phyloP scores from a whole-genome alignment of 306 rosid genomes.

The Cucurbita maxima region DNA sequence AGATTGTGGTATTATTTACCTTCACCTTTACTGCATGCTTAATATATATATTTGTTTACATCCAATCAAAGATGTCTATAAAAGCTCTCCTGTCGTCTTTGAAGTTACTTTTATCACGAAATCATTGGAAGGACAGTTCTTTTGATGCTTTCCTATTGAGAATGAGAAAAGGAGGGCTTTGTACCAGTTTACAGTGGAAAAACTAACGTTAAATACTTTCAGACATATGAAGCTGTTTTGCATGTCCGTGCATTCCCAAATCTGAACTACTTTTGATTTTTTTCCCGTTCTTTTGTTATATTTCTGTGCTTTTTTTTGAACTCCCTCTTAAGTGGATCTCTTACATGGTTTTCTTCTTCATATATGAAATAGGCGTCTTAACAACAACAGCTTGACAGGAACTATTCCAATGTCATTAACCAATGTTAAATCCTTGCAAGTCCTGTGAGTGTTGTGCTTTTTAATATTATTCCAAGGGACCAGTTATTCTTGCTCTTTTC shows the following conservation, averaged over 20 bases:
- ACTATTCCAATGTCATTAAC: conserved; percentile 51
- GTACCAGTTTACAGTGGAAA: not conserved
- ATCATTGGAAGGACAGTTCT: not conserved
- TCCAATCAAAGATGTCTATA: not conserved
- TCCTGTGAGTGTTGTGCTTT: conserved; percentile 61
- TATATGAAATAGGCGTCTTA: conserved; percentile 65
- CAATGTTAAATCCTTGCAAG: conserved; percentile 42
- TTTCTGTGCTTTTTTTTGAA: not conserved
- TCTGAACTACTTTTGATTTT: not conserved
- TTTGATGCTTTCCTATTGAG: not conserved
- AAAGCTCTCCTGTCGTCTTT: not conserved
- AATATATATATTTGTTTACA: not conserved
- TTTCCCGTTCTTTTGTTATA: not conserved
- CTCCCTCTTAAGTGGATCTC: not conserved
- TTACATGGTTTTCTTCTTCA: not conserved
- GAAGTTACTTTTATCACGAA: not conserved
- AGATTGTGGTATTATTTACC: not conserved
- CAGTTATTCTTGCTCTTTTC: not conserved
- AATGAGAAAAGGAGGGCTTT: not conserved
- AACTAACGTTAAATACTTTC: not conserved
- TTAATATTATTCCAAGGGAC: not conserved
- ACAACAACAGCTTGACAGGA: conserved; percentile 70
- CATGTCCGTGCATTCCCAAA: not conserved
- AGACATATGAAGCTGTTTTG: not conserved
- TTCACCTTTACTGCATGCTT: not conserved